A percentile compares a stretch with the other conserved stretches of the same genome.
Evolutionary conservation across 1,284 basidiomycete genomes (phyloP).

Genomic region (Apiotrichum laibachii): DNA sequence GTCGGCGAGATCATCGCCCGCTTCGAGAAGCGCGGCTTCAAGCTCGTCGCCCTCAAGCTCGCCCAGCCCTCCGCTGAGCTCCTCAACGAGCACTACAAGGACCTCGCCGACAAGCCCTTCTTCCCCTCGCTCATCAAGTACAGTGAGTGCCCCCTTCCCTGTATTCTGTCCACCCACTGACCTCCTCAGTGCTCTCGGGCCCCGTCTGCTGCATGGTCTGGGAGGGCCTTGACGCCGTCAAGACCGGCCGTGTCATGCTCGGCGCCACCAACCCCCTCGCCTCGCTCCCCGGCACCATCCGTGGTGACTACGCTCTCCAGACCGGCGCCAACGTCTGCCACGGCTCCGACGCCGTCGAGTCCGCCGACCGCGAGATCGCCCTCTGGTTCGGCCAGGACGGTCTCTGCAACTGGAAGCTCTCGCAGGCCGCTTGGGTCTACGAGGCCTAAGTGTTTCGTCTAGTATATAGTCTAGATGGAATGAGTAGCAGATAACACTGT

Average conservation of each 20-base stretch:
- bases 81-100: slow-evolving; percentile 90
- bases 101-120: slow-evolving; percentile 86
- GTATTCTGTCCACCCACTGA: neutral
- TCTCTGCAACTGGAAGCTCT: slow-evolving; percentile 66
- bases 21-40: slow-evolving; percentile 95
- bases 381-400: slow-evolving; percentile 62
- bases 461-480: too few relatives aligned
- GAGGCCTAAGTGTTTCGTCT: slow-evolving; percentile 54
- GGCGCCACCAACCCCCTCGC: slow-evolving; percentile 95
- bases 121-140: slow-evolving; percentile 91
- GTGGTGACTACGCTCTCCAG: slow-evolving; percentile 81
- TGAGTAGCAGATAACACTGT: too few relatives aligned
- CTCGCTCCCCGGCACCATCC: slow-evolving; percentile 81
- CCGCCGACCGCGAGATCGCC: slow-evolving; percentile 36
- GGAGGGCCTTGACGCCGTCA: slow-evolving; percentile 94
- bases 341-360: slow-evolving; percentile 76
- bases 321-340: slow-evolving; percentile 18
- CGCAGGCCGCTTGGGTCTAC: slow-evolving; percentile 72
- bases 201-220: slow-evolving; percentile 97
- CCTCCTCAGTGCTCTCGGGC: slow-evolving; percentile 67
- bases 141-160: slow-evolving; percentile 46
- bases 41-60: slow-evolving; percentile 78
- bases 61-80: slow-evolving; percentile 70
- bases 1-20: slow-evolving; percentile 88
- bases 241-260: slow-evolving; percentile 91